Evolutionary conservation across 2,329 filamentous ascomycete species (phyloP), one percentile per base, ranked within the genome.

Genomic region (Zelopaecilomyces penicillatus): DNA sequence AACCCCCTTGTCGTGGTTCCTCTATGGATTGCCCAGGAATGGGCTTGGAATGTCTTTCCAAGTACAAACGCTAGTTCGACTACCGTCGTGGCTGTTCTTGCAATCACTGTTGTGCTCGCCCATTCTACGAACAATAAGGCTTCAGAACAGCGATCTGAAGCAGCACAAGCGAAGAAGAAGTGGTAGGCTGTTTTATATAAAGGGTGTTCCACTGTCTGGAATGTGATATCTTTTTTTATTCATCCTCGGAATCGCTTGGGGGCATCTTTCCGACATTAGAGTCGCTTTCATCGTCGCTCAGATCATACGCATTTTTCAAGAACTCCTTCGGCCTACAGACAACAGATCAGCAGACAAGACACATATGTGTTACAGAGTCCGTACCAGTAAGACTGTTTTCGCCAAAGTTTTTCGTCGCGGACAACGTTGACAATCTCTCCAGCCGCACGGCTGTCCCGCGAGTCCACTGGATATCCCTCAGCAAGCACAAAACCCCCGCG

Each of bases 381-480:
- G 43, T 58, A 91, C 93, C 93, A 97, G 62, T 91, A 98, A 7
- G 72, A 57, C 69, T 85, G 82, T 67, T 95, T 95, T 58, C 89
- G 80, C 93, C 93, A 98, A 37, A 75, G 74, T 67, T 87, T 94
- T 69, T 96, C 90, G 58, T 96, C 88, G 33, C 87, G 75, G 33
- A 97, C 89, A 32, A 97, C 80, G 59, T 96, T 96, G 54, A 95
- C 75, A 56, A 98, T 96, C 64, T 95, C 87, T 10, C 91, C 93
- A 42, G 78, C 75, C 9, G 95, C 77, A 63, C 88, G 89, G 56
- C 88, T 88, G 37, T 84, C 82, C 42, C 82, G 79, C 29, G 81
- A 79, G 33, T 82, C 71, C 2, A 76, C 71, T 30, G 74, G 73
- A 27, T 78, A 83, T 11, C 71, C 57, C 53, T 97, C 86, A 10